phyloP scores from a whole-genome alignment of 2,329 filamentous ascomycete genomes.

The Lachnellula suecica region DNA sequence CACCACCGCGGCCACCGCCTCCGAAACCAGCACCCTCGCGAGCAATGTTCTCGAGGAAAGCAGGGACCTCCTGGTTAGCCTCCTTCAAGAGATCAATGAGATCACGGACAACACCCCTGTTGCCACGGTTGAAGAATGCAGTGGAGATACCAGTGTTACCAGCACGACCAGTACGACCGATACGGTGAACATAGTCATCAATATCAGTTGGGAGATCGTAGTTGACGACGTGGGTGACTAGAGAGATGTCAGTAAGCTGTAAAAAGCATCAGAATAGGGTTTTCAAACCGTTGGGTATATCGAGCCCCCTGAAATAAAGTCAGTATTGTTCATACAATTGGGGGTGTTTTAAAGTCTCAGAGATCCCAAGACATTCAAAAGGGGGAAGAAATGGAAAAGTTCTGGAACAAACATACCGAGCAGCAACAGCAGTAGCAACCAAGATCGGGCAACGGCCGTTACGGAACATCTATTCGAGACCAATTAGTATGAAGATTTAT shows the following conservation, averaged over 20 bases:
- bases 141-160: slow-evolving; percentile 98
- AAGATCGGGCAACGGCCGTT: slow-evolving; percentile 93
- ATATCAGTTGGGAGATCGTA: slow-evolving; percentile 99
- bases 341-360: slow-evolving; percentile 4
- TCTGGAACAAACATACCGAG: too few relatives aligned
- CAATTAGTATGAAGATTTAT: too few relatives aligned
- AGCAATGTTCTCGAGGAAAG: slow-evolving; percentile 95
- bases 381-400: too few relatives aligned
- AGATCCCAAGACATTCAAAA: too few relatives aligned
- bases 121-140: slow-evolving; percentile 99
- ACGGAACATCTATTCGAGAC: slow-evolving; percentile 97
- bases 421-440: slow-evolving; percentile 94
- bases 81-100: slow-evolving; percentile 98
- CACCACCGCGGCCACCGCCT: slow-evolving; percentile 66
- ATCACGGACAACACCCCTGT: slow-evolving; percentile 95
- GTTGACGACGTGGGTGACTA: slow-evolving; percentile 96
- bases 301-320: slow-evolving; percentile 36
- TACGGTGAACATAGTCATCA: slow-evolving; percentile 98
- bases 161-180: slow-evolving; percentile 99
- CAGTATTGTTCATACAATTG: slow-evolving; percentile 1
- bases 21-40: slow-evolving; percentile 85
- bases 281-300: slow-evolving; percentile 75
- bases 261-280: not conserved
- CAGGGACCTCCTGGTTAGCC: slow-evolving; percentile 93
- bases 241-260: not conserved